Conservation (phyloP, 2,329 filamentous ascomycete genomes). For the Penicillium frequentans region DNA sequence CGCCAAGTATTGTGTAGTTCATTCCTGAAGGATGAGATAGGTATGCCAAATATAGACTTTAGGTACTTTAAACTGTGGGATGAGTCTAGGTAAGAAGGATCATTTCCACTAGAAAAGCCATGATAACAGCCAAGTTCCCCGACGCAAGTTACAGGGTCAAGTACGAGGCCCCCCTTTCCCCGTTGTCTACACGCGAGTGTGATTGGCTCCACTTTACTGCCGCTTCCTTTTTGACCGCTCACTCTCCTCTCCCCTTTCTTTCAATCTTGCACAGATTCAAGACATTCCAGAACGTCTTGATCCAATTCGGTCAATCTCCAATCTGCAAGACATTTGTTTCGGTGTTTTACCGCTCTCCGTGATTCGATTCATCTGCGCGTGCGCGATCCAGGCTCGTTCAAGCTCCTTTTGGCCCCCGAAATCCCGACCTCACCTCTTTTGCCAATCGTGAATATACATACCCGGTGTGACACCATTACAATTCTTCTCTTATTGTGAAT, state of each 20-base stretch:
- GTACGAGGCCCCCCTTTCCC: slow-evolving; percentile 11
- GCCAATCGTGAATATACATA: slow-evolving; percentile 11
- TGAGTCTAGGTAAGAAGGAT: background rate
- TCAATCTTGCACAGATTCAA: slow-evolving; percentile 2
- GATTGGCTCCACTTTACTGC: slow-evolving; percentile 23
- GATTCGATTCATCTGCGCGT: background rate
- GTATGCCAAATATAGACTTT: background rate
- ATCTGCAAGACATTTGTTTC: slow-evolving; percentile 3
- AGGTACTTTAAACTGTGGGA: background rate
- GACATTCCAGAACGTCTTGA: background rate
- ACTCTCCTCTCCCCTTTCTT: slow-evolving; percentile 25
- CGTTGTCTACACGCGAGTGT: slow-evolving; percentile 8
- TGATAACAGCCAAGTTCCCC: background rate
- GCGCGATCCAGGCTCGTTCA: slow-evolving; percentile 9
- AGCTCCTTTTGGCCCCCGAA: slow-evolving; percentile 11
- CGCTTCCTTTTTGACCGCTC: slow-evolving; percentile 20
- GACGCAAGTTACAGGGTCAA: background rate
- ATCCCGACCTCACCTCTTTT: slow-evolving; percentile 10
- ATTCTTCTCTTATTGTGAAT: background rate
- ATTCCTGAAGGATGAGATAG: background rate
- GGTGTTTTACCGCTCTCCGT: background rate
- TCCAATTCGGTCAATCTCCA: background rate
- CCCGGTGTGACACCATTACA: background rate
- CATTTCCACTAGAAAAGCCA: background rate
- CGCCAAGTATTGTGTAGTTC: background rate